Conservation (phyloP, 371 early-diverging fungal genomes). For the Smittium culicis region DNA sequence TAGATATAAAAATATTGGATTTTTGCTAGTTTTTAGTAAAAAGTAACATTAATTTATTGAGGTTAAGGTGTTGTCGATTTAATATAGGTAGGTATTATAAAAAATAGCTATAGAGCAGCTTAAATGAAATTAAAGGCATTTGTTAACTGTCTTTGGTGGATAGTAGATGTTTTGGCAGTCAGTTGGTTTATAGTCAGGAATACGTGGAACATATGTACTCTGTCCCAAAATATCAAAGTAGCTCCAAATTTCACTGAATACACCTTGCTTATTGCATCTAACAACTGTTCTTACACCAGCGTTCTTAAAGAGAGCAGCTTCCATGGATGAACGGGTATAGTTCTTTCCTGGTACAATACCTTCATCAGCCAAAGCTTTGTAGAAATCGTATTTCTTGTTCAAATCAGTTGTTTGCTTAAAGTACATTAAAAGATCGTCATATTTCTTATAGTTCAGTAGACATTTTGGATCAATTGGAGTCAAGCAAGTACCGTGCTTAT, state of each 20-base stretch:
- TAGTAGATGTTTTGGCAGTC: not conserved
- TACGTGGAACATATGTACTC: not conserved
- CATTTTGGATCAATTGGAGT: slow-evolving; percentile 47
- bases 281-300: not conserved
- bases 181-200: not conserved
- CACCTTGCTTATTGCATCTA: not conserved
- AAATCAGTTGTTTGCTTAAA: slow-evolving; percentile 38
- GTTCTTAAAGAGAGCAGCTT: slow-evolving; percentile 7
- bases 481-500: slow-evolving; percentile 68
- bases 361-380: slow-evolving; percentile 35
- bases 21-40: no score
- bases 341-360: slow-evolving; percentile 40
- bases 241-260: not conserved
- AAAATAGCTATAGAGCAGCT: no score
- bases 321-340: slow-evolving; percentile 30
- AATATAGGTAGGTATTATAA: no score
- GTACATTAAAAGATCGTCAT: slow-evolving; percentile 44
- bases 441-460: slow-evolving; percentile 26
- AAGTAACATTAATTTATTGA: no score
- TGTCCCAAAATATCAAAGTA: not conserved
- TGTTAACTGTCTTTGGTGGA: not conserved
- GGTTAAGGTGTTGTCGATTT: no score
- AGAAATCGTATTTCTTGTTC: slow-evolving; percentile 42
- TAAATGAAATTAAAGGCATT: not conserved
- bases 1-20: no score